These are phyloP conservation scores for Rhodotorula diobovata DNA, from an alignment of 768 basidiomycete genomes.

Conservation along the genomic window DNA sequence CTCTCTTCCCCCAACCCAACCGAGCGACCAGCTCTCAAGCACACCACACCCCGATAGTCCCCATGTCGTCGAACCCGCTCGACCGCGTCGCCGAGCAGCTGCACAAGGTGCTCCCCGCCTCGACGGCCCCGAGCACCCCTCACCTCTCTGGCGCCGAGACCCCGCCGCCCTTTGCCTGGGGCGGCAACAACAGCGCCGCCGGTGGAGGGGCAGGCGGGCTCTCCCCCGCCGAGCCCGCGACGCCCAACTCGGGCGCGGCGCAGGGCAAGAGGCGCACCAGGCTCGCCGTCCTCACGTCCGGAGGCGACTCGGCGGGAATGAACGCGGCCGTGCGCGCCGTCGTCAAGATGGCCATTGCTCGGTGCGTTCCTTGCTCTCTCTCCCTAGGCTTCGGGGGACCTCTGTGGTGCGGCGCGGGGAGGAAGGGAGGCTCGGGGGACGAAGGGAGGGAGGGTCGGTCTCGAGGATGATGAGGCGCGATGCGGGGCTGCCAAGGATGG, in stretches of 20 bases:
- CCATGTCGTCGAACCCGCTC: conserved; percentile 12
- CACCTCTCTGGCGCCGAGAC: conserved; percentile 9
- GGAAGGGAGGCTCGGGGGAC: too few species aligned
- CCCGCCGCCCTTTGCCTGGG: conserved; percentile 7
- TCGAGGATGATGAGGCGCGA: neutral
- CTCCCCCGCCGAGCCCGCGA: neutral
- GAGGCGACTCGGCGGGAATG: conserved; percentile 90
- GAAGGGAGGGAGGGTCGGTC: neutral
- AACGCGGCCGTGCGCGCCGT: conserved; percentile 90
- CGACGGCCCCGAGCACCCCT: conserved; percentile 8
- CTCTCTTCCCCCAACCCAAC: too few species aligned
- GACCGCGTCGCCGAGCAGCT: conserved; percentile 25
- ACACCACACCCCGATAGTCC: neutral
- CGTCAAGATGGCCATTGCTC: conserved; percentile 85
- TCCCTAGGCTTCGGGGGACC: neutral
- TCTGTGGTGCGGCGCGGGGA: too few species aligned
- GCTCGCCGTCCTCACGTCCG: conserved; percentile 80
- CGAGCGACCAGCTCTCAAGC: neutral
- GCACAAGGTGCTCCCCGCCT: conserved; percentile 7
- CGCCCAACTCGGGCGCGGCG: too few species aligned
- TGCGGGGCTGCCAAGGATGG: neutral
- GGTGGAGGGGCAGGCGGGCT: neutral
- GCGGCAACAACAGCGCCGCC: neutral
- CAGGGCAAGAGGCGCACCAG: conserved; percentile 17
- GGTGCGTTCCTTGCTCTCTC: conserved; percentile 54